These are phyloP conservation scores for Conoideocrella luteorostrata DNA, from an alignment of 2,329 filamentous ascomycete genomes.

Conservation along the genomic window DNA sequence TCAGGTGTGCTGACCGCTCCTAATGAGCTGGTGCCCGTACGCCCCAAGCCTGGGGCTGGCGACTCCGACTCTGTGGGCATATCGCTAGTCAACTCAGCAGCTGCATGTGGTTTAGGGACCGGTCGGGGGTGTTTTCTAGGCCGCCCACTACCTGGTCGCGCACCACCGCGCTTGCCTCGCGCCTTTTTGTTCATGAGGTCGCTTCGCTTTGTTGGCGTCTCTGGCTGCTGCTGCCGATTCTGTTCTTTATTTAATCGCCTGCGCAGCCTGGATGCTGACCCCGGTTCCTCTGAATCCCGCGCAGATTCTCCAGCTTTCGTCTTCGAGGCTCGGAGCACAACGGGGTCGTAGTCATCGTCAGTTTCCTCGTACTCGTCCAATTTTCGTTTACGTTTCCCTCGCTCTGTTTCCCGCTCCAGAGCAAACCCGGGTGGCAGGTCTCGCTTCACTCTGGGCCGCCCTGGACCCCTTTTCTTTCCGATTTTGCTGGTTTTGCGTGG, in stretches of 20 bases:
- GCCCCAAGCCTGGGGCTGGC: too few species aligned
- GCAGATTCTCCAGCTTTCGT: constrained; percentile 18
- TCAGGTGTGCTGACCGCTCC: constrained; percentile 3
- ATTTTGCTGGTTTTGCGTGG: constrained; percentile 17
- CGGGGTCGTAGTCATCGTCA: constrained; percentile 24
- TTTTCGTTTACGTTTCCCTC: constrained; percentile 23
- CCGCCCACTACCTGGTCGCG: constrained; percentile 31
- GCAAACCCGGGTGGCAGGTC: constrained; percentile 14
- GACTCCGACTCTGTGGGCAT: neutral
- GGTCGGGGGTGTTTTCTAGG: constrained; percentile 31
- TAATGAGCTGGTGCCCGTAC: too few species aligned
- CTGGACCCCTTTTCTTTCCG: constrained; percentile 19
- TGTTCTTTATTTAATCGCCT: constrained; percentile 15
- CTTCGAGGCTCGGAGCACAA: constrained; percentile 17
- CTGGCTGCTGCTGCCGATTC: constrained; percentile 7
- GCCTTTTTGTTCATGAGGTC: constrained; percentile 26
- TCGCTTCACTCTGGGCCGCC: constrained; percentile 9
- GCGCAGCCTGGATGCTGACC: constrained; percentile 19
- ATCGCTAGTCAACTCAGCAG: neutral
- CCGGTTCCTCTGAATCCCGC: constrained; percentile 18
- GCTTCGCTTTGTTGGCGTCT: constrained; percentile 12
- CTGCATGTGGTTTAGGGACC: constrained; percentile 5
- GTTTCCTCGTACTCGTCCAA: constrained; percentile 21
- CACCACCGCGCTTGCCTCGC: constrained; percentile 30
- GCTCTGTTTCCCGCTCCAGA: constrained; percentile 11